Evolutionary conservation across 371 early-diverging fungal species (phyloP), one percentile per base, ranked within the genome.

Genomic region (Phascolomyces articulosus): DNA sequence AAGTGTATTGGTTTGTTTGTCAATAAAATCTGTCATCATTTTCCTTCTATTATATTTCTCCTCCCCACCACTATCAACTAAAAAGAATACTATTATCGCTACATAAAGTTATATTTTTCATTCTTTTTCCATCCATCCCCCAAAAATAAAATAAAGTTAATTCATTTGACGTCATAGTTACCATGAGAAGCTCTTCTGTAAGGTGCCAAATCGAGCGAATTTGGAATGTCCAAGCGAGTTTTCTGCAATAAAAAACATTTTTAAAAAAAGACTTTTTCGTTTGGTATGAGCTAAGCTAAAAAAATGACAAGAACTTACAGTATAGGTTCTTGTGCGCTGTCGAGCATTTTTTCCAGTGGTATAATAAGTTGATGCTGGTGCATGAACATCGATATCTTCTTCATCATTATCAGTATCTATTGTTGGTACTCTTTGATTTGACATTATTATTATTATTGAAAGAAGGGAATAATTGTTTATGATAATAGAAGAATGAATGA

Each of bases 301-400:
- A 53, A 3, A 53, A 34, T 9, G 11, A 34, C 11, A 31, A 31
- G 0, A 34, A 34, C 34, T 64, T 73, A 74, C 77, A 55, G 69
- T 69, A 62, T 68, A 68, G 16, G 76, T 71, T 60, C 69, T 68
- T 13, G 67, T 49, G 10, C 31, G 70, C 55, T 55, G 68, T 55
- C 21, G 61, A 41, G 49, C 68, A 13, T 62, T 66, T 34, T 69
- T 64, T 21, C 83, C 85, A 4, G 82, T 78, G 26, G 78, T 81
- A 48, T 85, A 85, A 61, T 85, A 85, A 11, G 73, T 78, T 15
- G 68, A 67, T n/a, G 84, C 76, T 18, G 79, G 78, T 27, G 81
- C 79, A 64, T 74, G 78, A 3, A 73, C 81, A 65, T 80, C 80
- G 2, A 55, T 62, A 9, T 67, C 70, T 55, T 69, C 63, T 13